phyloP scores from a whole-genome alignment of 306 rosid species.

The Vigna nakashimae region DNA sequence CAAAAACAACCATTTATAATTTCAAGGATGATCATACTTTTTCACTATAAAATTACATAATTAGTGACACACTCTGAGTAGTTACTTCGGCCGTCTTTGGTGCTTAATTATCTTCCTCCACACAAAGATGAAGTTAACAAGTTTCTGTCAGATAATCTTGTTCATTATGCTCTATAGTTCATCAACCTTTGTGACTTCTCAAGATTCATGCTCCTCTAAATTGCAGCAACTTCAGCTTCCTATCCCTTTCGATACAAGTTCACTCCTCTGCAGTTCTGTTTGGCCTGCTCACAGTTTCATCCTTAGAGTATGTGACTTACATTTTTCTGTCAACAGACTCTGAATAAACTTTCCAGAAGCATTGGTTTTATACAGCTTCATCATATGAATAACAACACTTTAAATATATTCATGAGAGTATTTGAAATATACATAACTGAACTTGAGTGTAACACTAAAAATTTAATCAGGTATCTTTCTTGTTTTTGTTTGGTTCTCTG shows the following conservation, averaged over 20 bases:
- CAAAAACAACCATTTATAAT: background rate
- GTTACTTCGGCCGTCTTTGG: background rate
- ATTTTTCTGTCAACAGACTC: no score
- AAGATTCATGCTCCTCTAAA: slow-evolving; percentile 39
- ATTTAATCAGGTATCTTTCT: background rate
- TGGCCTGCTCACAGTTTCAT: slow-evolving; percentile 37
- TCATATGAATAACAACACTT: background rate
- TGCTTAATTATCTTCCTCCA: background rate
- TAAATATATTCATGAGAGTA: background rate
- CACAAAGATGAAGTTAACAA: slow-evolving; percentile 34
- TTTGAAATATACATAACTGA: background rate
- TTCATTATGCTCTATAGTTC: slow-evolving; percentile 16
- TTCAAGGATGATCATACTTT: background rate
- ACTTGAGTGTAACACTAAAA: background rate
- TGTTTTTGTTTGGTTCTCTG: background rate
- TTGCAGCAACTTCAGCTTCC: background rate
- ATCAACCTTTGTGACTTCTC: slow-evolving; percentile 23
- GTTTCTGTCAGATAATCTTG: slow-evolving; percentile 27
- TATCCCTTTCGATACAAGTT: slow-evolving; percentile 23
- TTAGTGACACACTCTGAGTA: background rate
- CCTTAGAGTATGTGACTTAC: slow-evolving; percentile 37
- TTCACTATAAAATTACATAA: slow-evolving; percentile 27
- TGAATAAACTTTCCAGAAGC: background rate
- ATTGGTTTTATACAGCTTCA: no score
- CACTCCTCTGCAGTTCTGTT: slow-evolving; percentile 33